A percentile compares a stretch with the other conserved stretches of the same genome.
These are phyloP conservation scores for Paraglomus brasilianum DNA, from an alignment of 192 early-diverging fungal genomes.

Conservation along the genomic window DNA sequence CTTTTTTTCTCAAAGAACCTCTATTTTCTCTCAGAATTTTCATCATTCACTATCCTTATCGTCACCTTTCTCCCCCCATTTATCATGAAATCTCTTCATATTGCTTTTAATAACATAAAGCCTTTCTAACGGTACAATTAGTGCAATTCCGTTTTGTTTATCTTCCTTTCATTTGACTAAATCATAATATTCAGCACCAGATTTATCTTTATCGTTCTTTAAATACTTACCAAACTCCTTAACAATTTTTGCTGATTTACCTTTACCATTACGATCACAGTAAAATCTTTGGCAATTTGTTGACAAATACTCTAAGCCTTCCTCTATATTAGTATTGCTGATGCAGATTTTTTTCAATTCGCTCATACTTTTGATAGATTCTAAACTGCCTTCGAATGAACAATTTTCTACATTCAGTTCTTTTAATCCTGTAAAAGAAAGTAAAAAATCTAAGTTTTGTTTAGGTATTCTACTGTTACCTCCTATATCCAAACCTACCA, in stretches of 20 bases:
- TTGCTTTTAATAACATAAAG: conserved; percentile 9
- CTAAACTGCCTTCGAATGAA: conserved; percentile 5
- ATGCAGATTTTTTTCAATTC: neutral
- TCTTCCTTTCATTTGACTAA: conserved; percentile 7
- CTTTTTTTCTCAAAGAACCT: neutral
- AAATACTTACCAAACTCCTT: neutral
- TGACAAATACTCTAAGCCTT: conserved; percentile 9
- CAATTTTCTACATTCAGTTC: conserved; percentile 12
- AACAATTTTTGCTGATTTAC: conserved; percentile 12
- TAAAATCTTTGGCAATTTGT: neutral
- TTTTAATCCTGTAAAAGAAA: conserved; percentile 15
- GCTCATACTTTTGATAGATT: neutral
- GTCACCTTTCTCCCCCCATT: neutral
- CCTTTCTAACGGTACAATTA: conserved; percentile 11
- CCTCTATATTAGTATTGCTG: neutral
- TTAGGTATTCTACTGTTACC: neutral
- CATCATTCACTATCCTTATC: neutral
- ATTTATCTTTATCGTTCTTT: neutral
- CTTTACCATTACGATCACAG: neutral
- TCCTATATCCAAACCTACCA: neutral
- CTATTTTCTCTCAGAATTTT: neutral
- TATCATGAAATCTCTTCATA: conserved; percentile 2
- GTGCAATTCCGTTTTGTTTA: neutral
- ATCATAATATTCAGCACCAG: neutral
- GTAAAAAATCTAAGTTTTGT: conserved; percentile 1